Evolutionary conservation across 2,329 filamentous ascomycete species (phyloP), one percentile per base, ranked within the genome.

Genomic region (Cladosporium phlei): DNA sequence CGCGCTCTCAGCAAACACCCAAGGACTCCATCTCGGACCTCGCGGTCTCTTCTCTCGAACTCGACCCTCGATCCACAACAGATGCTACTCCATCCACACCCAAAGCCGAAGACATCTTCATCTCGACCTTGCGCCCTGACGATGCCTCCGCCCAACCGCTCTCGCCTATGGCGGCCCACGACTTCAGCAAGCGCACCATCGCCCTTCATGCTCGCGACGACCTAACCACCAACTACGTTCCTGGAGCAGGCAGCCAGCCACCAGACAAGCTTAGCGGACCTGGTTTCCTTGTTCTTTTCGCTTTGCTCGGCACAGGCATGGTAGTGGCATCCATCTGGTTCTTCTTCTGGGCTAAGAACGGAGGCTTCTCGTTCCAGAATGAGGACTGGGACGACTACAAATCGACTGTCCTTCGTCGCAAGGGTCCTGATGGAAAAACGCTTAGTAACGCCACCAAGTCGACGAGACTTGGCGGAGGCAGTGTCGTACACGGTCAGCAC

Each of bases 381-480:
- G 76, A 80, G 27, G 93, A 98, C 68, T 98, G 93, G 91, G 91
- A 97, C 5, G 93, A 98, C 62, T 98, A 98, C 79, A 97, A 97
- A 66, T 85, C 86, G 1, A 96, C 91, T 0, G 93, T 98, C 2
- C 70, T 98, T 35, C 80, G 93, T 32, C 85, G 90, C 44, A 89
- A 85, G 60, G 90, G 89, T 1, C 88, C 90, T 4, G 90, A 96
- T 68, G 91, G 91, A 30, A 90, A 85, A 34, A 82, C 91, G 1
- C 74, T 96, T 4, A 86, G 82, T 46, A 87, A 88, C 46, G 90
- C 86, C 0, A 95, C 89, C 1, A 80, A 82, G 59, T 84, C 81
- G 58, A 96, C 90, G 1, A 77, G 85, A 53, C 77, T 96, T 0
- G 91, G 91, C n/a, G 89, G 88, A 38, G 88, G 88, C 34, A 91